A percentile compares a stretch with the other conserved stretches of the same genome.
Conservation (phyloP, 2,329 filamentous ascomycete genomes). For the Lizonia empirigonia region DNA sequence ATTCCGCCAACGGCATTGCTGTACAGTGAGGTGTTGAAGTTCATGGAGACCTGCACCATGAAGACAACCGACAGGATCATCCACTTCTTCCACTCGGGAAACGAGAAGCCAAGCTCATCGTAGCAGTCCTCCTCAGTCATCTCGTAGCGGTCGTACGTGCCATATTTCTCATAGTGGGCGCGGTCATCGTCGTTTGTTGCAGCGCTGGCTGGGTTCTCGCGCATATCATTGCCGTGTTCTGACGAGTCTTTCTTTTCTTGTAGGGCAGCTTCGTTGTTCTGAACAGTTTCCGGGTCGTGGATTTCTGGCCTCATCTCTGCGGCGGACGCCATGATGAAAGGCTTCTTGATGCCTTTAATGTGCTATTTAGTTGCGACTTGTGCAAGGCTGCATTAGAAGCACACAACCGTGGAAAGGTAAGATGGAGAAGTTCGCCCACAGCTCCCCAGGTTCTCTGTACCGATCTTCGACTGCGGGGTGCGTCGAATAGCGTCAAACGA, state of each 20-base stretch:
- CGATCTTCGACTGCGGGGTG: slow-evolving; percentile 7
- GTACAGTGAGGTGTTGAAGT: slow-evolving; percentile 64
- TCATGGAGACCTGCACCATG: slow-evolving; percentile 62
- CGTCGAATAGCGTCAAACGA: background rate
- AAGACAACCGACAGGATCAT: slow-evolving; percentile 59
- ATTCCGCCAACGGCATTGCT: slow-evolving; percentile 59
- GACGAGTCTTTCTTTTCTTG: slow-evolving; percentile 34
- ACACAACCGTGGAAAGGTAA: background rate
- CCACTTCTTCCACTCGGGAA: slow-evolving; percentile 60
- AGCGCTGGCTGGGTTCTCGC: slow-evolving; percentile 24
- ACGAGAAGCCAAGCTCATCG: slow-evolving; percentile 56
- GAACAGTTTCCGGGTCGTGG: slow-evolving; percentile 26
- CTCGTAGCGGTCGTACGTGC: slow-evolving; percentile 54
- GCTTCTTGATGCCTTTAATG: background rate
- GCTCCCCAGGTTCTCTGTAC: slow-evolving; percentile 2
- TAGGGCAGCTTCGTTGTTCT: slow-evolving; percentile 20
- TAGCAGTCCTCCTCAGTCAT: slow-evolving; percentile 58
- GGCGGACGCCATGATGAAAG: slow-evolving; percentile 9
- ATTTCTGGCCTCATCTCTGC: slow-evolving; percentile 18
- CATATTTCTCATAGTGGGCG: slow-evolving; percentile 40
- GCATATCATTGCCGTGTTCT: slow-evolving; percentile 25
- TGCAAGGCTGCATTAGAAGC: background rate
- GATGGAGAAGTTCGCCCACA: background rate
- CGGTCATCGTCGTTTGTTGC: slow-evolving; percentile 31
- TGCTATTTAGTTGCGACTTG: background rate